A percentile compares a stretch with the other conserved stretches of the same genome.
phyloP scores from a whole-genome alignment of 352 stramenopile genomes.

The Hyaloperonospora brassicae region DNA sequence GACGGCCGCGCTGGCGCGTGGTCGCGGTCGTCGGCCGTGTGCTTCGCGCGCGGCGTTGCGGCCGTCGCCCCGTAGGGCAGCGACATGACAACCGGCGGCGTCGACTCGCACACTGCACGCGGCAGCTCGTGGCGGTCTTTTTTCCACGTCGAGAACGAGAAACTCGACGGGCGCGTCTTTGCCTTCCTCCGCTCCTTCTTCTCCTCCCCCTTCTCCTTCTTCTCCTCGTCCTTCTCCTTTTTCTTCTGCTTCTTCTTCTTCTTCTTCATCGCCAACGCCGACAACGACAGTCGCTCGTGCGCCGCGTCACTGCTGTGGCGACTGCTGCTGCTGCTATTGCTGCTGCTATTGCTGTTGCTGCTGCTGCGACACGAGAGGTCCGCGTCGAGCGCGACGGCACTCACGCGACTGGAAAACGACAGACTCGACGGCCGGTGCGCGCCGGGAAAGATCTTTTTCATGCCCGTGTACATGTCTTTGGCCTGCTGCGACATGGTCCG shows the following conservation, averaged over 20 bases:
- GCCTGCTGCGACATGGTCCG: slow-evolving; percentile 57
- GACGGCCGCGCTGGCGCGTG: slow-evolving; percentile 12
- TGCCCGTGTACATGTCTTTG: slow-evolving; percentile 71
- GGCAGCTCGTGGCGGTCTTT: slow-evolving; percentile 29
- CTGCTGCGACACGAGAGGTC: slow-evolving; percentile 19
- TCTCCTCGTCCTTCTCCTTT: no score
- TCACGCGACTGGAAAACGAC: slow-evolving; percentile 33
- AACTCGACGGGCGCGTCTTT: slow-evolving; percentile 33
- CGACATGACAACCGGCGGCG: slow-evolving; percentile 29
- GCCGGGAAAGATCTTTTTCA: slow-evolving; percentile 72
- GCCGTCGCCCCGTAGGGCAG: slow-evolving; percentile 31
- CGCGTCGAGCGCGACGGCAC: slow-evolving; percentile 11
- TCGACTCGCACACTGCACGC: slow-evolving; percentile 20
- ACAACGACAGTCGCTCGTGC: no score
- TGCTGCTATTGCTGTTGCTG: background rate
- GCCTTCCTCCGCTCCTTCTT: slow-evolving; percentile 22
- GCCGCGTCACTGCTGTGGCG: no score
- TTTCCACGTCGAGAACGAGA: slow-evolving; percentile 44
- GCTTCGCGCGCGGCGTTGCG: slow-evolving; percentile 26
- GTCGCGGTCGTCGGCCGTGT: slow-evolving; percentile 12
- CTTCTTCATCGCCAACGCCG: no score
- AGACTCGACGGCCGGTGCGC: slow-evolving; percentile 43
- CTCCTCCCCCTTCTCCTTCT: no score
- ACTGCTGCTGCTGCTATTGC: no score
- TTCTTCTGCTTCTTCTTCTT: no score